Evolutionary conservation across 2,329 filamentous ascomycete species (phyloP).

Genomic region (Fusarium pseudograminearum): DNA sequence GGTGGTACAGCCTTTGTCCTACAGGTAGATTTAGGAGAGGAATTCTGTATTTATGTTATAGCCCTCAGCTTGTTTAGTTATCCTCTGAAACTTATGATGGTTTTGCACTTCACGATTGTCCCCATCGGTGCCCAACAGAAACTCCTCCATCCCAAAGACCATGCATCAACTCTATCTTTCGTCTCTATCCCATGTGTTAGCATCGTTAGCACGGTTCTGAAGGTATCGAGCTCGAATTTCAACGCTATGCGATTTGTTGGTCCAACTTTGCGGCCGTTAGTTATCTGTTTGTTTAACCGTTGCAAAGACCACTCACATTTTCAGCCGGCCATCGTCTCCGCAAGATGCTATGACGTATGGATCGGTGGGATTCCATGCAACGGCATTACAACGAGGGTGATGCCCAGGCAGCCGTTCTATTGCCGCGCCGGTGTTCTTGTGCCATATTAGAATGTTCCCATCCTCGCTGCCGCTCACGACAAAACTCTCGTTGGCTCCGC

Average conservation of each 20-base stretch:
- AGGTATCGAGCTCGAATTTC: conserved; percentile 42
- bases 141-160: neutral
- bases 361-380: conserved; percentile 88
- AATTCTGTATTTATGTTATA: neutral
- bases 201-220: conserved; percentile 12
- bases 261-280: conserved; percentile 41
- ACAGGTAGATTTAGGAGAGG: neutral
- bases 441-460: conserved; percentile 86
- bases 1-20: neutral
- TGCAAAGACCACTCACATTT: conserved; percentile 74
- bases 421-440: conserved; percentile 81
- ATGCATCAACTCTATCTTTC: conserved; percentile 24
- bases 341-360: conserved; percentile 89
- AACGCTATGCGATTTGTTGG: conserved; percentile 43
- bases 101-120: neutral
- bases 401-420: conserved; percentile 85
- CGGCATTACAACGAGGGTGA: conserved; percentile 81
- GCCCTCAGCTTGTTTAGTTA: neutral
- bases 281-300: neutral
- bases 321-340: conserved; percentile 86
- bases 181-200: conserved; percentile 42
- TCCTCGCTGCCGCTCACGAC: conserved; percentile 91
- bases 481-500: conserved; percentile 91
- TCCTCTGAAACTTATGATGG: neutral
- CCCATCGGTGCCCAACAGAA: neutral